These are phyloP conservation scores for Bombardia bombarda DNA, from an alignment of 495 filamentous ascomycete genomes.

Conservation along the genomic window DNA sequence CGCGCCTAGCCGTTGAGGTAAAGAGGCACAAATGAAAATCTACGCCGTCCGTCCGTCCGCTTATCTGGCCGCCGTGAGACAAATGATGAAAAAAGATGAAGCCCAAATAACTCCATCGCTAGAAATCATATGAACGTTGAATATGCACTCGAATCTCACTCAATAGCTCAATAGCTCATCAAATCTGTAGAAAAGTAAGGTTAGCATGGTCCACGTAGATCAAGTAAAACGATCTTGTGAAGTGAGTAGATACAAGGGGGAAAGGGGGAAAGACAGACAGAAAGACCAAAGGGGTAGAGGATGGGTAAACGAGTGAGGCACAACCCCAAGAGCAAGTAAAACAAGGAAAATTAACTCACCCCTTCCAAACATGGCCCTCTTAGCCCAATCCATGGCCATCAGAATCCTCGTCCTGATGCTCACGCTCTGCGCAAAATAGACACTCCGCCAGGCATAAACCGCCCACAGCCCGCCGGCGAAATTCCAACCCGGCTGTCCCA, in stretches of 20 bases:
- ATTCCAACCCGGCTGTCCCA: slow-evolving; percentile 60
- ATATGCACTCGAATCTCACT: too few relatives aligned
- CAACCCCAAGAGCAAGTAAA: too few relatives aligned
- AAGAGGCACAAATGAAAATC: too few relatives aligned
- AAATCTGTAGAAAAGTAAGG: not conserved
- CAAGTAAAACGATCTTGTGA: not conserved
- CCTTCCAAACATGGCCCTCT: slow-evolving; percentile 90
- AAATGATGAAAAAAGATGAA: too few relatives aligned
- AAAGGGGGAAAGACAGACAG: too few relatives aligned
- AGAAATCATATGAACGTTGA: too few relatives aligned
- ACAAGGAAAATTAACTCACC: slow-evolving; percentile 48
- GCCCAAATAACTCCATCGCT: too few relatives aligned
- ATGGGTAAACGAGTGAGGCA: too few relatives aligned
- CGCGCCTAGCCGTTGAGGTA: too few relatives aligned
- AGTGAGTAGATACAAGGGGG: too few relatives aligned
- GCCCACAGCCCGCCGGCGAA: slow-evolving; percentile 82
- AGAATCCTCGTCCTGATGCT: slow-evolving; percentile 82
- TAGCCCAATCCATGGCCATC: slow-evolving; percentile 97
- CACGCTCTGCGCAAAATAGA: slow-evolving; percentile 98
- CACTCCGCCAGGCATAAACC: slow-evolving; percentile 92
- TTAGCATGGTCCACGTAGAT: not conserved
- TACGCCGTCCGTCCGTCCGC: too few relatives aligned
- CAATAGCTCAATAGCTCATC: not conserved
- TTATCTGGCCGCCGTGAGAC: too few relatives aligned
- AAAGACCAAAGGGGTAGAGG: not conserved